Base-by-base conservation (phyloP, 495 filamentous ascomycete genomes). In the Xylaria intraflava region DNA sequence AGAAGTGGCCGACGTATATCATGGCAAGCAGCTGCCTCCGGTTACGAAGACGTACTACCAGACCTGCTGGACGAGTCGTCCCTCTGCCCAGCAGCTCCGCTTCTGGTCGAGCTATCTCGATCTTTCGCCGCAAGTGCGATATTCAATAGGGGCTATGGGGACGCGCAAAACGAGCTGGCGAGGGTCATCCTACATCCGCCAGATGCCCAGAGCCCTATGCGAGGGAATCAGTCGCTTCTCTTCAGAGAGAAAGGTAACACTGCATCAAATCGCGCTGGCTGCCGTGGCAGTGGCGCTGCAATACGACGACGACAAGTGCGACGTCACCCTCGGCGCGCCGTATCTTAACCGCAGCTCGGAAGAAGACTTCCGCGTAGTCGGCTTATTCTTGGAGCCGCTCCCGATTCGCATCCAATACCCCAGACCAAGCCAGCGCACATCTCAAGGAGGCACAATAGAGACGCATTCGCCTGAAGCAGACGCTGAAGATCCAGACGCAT, bases 321-420 rank as follows among this genome's bases (percentile, higher is more conserved):
- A 72, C 40, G 62, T 72, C 10, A 41, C 61, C 1, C 24, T 70
- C 1, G 67, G 67, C 0, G 53, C 33, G 0, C 69, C 69, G 3
- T 65, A 57, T 30, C 22, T 68, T 7, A 69, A 69, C 38, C 67
- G 69, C 19, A 10, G 12, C 16, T 19, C 42, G 9, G 46, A 50
- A 30, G 51, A 57, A n/a, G 67, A 70, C 47, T 38, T 66, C 8
- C 45, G 61, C 6, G 56, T 47, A 10, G 55, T 69, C 26, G 68
- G 67, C 2, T 57, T 70, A 0, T 72, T 70, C 46, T 62, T 72
- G 4, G 64, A 70, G 39, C 65, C 64, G 1, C 40, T 72, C 1
- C 67, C 69, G 0, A 54, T 72, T 12, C 64, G 69, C 6, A 57
- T 72, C n/a, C 24, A 30, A 8, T 68, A 53, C 33, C 30, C 47